These are phyloP conservation scores for Arabidopsis arenosa DNA, from an alignment of 345 rosid species.

Conservation along the genomic window DNA sequence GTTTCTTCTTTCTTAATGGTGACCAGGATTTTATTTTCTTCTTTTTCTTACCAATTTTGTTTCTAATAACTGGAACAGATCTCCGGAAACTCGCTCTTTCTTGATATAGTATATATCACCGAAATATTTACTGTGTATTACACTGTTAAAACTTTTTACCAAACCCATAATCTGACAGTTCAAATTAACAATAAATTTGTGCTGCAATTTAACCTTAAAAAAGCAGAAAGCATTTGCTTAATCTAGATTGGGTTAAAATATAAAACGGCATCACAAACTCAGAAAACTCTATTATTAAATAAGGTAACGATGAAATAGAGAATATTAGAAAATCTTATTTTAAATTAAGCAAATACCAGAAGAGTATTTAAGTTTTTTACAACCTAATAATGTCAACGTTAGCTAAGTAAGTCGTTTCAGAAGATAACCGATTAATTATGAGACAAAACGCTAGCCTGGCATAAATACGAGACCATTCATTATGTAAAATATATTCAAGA, in stretches of 20 bases:
- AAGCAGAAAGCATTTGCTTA: not conserved
- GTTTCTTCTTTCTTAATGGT: not conserved
- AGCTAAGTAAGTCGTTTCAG: not conserved
- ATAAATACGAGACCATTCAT: constrained; percentile 14
- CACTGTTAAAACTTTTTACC: not conserved
- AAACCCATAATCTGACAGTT: not conserved
- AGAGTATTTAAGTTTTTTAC: not conserved
- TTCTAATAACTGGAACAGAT: too few species aligned
- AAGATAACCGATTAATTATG: not conserved
- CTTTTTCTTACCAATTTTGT: too few species aligned
- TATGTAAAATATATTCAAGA: not conserved
- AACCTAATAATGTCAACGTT: not conserved
- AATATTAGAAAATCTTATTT: not conserved
- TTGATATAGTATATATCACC: too few species aligned
- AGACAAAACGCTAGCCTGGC: not conserved
- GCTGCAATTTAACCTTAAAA: not conserved
- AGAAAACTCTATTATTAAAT: constrained; percentile 1
- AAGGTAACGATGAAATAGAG: not conserved
- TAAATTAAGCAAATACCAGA: not conserved
- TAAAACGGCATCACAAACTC: constrained; percentile 11
- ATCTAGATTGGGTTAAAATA: not conserved
- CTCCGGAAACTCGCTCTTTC: not conserved
- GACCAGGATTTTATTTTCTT: not conserved
- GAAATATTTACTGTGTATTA: not conserved
- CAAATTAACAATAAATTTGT: not conserved